Conservation (phyloP, 2,329 filamentous ascomycete species). For the Reticulascus tulasneorum region DNA sequence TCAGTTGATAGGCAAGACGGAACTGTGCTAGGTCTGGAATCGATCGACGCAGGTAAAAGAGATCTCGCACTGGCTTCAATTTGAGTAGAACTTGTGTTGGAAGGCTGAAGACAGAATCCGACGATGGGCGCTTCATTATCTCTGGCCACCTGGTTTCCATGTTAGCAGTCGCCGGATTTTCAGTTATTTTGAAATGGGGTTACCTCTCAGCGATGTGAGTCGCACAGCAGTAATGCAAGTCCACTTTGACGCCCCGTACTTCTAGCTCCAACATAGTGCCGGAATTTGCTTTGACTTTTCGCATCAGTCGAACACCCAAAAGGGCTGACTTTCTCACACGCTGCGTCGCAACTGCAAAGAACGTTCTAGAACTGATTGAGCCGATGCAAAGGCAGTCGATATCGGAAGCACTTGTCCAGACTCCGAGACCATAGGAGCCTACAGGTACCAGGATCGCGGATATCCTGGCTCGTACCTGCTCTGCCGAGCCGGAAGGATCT, state of each 20-base stretch:
- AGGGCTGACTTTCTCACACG: conserved; percentile 44
- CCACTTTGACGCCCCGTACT: conserved; percentile 53
- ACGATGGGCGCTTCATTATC: conserved; percentile 41
- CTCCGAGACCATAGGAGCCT: conserved; percentile 62
- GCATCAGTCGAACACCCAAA: conserved; percentile 45
- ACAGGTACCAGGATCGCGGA: conserved; percentile 53
- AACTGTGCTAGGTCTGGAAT: conserved; percentile 57
- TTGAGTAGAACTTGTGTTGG: conserved; percentile 54
- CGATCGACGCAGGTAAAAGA: conserved; percentile 56
- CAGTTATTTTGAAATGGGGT: conserved; percentile 17
- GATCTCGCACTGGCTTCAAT: conserved; percentile 60
- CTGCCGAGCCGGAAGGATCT: conserved; percentile 7
- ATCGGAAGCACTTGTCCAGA: conserved; percentile 58
- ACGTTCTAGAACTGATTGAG: conserved; percentile 54
- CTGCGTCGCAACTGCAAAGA: conserved; percentile 56
- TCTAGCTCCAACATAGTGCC: conserved; percentile 63
- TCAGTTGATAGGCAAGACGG: conserved; percentile 52
- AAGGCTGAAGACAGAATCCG: conserved; percentile 52
- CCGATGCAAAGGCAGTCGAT: conserved; percentile 65
- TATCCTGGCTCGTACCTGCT: conserved; percentile 15
- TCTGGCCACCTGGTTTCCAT: conserved; percentile 36
- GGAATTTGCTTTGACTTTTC: conserved; percentile 53
- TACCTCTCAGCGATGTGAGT: conserved; percentile 47
- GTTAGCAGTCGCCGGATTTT: conserved; percentile 1
- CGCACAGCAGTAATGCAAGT: conserved; percentile 65